Base-by-base conservation (phyloP, 108 stramenopile genomes). In the Fragilariopsis cylindrus region DNA sequence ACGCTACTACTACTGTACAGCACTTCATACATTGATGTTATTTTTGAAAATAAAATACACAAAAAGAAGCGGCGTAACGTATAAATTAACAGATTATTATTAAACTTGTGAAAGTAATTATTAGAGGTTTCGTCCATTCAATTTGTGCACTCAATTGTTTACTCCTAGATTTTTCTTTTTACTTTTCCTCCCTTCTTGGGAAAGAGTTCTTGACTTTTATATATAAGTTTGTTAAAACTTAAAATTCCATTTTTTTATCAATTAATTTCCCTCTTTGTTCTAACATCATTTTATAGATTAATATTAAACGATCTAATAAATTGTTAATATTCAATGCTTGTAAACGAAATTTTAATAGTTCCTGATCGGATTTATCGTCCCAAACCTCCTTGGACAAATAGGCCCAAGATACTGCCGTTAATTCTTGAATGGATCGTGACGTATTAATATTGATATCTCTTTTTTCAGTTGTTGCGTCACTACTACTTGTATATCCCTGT, bases 371-470 rank as follows among this genome's bases (percentile, higher is more conserved):
- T 6, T 30, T 30, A 67, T 76, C 73, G 7, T 77, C 76, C 2
- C 70, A 53, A 48, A 78, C 19, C 7, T 84, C 84, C 39, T 86
- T 89, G 48, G 85, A 88, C 75, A 90, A 90, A 57, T 85, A 84
- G n/a, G 89, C 90, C 93, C 93, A 94, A 70, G 88, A 88, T 16
- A 91, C 69, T 8, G 93, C 90, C 45, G 88, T 83, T 7, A 94
- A 77, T 69, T 94, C 89, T 79, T 88, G 85, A 4, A 82, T 77
- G 3, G 88, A 69, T 54, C 84, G 82, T 65, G 18, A 55, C 0
- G 65, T 69, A 67, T 30, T 60, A 40, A 30, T 63, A 15, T 45
- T n/a, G 18, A 12, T 7, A n/a, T 9, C 13, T 7, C 40, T 4
- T 16, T 60, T 2, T 21, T 60, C 58, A 21, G 30, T 30, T 21